Evolutionary conservation across 352 stramenopile species (phyloP).

Genomic region (Blastocystis sp.): DNA sequence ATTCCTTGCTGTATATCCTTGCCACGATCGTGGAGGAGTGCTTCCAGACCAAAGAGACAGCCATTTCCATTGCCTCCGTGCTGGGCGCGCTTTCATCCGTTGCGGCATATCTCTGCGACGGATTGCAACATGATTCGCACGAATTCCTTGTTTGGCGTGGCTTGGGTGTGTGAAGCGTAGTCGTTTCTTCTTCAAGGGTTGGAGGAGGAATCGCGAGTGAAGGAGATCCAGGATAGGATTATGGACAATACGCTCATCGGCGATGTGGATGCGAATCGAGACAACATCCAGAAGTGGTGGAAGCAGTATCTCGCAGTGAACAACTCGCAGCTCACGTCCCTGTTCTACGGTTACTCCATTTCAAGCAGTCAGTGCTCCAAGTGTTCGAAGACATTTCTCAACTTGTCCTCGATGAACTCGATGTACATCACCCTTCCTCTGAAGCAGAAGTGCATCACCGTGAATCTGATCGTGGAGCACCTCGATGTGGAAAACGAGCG

Average conservation of each 20-base stretch:
- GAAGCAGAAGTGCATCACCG: neutral
- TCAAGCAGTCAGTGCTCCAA: neutral
- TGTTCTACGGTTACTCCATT: constrained; percentile 54
- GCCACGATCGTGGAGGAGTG: neutral
- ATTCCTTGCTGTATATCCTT: neutral
- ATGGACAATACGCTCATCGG: constrained; percentile 30
- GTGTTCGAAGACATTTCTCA: neutral
- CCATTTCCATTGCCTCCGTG: neutral
- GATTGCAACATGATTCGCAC: constrained; percentile 49
- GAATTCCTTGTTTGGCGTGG: constrained; percentile 3
- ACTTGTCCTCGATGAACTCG: constrained; percentile 37
- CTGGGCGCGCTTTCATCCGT: neutral
- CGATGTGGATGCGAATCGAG: neutral
- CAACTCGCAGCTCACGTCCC: neutral
- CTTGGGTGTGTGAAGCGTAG: constrained; percentile 3
- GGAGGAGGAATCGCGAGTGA: constrained; percentile 10
- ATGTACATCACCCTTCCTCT: constrained; percentile 6
- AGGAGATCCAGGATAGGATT: too few relatives aligned
- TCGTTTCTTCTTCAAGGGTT: constrained; percentile 26
- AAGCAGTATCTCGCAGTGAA: constrained; percentile 18
- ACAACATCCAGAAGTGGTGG: constrained; percentile 23
- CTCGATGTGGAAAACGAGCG: neutral
- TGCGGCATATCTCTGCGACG: constrained; percentile 28
- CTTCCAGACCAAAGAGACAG: constrained; percentile 13
- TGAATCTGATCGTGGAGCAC: constrained; percentile 24